phyloP scores from a whole-genome alignment of 306 rosid genomes.

The Psophocarpus tetragonolobus region DNA sequence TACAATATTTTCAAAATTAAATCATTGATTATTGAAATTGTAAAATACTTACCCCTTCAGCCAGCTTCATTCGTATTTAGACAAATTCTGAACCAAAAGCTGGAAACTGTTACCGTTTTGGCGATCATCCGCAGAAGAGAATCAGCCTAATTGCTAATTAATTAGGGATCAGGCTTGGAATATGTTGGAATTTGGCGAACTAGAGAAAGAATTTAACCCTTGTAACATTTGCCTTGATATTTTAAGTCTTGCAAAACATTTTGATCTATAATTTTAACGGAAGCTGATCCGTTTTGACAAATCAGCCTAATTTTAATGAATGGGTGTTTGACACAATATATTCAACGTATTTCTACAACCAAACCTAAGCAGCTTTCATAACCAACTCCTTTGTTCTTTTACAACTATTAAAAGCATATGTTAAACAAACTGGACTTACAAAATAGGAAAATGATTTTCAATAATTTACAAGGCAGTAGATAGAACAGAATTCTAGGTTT shows the following conservation, averaged over 20 bases:
- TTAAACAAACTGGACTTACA: not conserved
- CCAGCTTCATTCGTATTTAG: not conserved
- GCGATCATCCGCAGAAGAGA: not conserved
- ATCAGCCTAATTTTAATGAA: not conserved
- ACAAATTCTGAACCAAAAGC: not conserved
- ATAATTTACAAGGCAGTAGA: not conserved
- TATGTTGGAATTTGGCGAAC: not conserved
- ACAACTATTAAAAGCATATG: not conserved
- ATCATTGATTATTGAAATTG: not conserved
- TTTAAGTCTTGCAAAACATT: not conserved
- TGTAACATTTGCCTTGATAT: slow-evolving; percentile 7
- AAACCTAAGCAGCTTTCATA: not conserved
- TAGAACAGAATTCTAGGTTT: not conserved
- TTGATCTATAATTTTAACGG: slow-evolving; percentile 3
- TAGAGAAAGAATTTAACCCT: not conserved
- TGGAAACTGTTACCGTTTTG: not conserved
- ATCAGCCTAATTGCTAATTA: not conserved
- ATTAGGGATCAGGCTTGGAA: not conserved
- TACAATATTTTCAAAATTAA: not conserved
- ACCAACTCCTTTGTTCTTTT: not conserved
- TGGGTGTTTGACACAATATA: no score
- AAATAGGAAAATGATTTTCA: not conserved
- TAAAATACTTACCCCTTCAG: not conserved
- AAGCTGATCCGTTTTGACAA: not conserved
- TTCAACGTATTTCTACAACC: no score